These are phyloP conservation scores for Melaleuca alternifolia DNA, from an alignment of 345 rosid species.

Conservation along the genomic window DNA sequence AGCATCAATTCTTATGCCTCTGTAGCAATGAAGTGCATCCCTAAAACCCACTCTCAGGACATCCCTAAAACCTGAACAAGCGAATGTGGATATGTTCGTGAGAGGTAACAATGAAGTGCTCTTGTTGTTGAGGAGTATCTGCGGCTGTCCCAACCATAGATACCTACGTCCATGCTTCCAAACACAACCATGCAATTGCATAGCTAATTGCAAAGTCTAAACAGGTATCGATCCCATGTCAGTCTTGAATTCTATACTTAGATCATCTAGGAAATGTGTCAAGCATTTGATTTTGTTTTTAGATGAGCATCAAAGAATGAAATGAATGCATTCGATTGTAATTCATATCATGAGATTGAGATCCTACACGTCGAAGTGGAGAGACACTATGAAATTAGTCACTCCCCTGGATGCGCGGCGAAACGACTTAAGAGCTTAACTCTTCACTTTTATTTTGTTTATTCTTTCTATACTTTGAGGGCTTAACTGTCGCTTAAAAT, in stretches of 20 bases:
- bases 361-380: too few relatives aligned
- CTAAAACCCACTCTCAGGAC: too few relatives aligned
- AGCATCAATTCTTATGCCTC: too few relatives aligned
- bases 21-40: too few relatives aligned
- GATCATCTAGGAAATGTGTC: not conserved
- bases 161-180: not conserved
- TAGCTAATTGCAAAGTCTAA: not conserved
- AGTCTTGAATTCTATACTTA: not conserved
- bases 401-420: too few relatives aligned
- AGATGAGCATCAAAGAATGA: not conserved
- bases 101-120: not conserved
- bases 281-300: not conserved
- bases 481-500: not conserved
- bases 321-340: not conserved
- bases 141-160: not conserved
- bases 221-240: not conserved
- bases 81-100: too few relatives aligned
- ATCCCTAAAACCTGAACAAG: too few relatives aligned
- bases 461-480: not conserved
- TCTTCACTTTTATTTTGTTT: not conserved
- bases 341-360: not conserved
- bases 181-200: not conserved
- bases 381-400: too few relatives aligned
- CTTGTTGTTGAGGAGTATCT: too few relatives aligned
- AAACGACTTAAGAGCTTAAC: too few relatives aligned